These are phyloP conservation scores for Fusarium tanahbumbuense DNA, from an alignment of 2,329 filamentous ascomycete species.

Conservation along the genomic window DNA sequence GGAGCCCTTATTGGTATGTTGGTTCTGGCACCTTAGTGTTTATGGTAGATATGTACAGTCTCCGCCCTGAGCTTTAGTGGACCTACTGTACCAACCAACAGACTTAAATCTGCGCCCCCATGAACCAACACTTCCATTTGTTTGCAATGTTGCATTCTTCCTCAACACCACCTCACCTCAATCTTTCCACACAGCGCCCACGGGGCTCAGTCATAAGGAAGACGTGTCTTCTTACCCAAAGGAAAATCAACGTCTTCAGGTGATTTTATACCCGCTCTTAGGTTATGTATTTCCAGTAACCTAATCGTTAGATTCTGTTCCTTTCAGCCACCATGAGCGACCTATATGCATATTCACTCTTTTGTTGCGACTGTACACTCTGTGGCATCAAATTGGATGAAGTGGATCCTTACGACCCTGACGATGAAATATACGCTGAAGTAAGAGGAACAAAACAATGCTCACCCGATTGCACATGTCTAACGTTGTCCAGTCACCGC, in stretches of 20 bases:
- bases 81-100: not conserved
- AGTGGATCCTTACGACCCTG: not conserved
- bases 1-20: no score
- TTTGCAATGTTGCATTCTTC: not conserved
- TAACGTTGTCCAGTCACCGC: not conserved
- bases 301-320: not conserved
- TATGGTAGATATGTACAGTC: no score
- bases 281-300: not conserved
- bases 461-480: not conserved
- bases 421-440: not conserved
- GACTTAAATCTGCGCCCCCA: not conserved
- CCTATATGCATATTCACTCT: not conserved
- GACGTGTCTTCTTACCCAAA: no score
- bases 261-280: no score
- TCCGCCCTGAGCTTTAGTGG: not conserved
- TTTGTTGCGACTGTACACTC: not conserved
- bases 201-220: no score
- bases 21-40: no score
- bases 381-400: not conserved
- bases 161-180: not conserved
- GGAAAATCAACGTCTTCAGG: no score
- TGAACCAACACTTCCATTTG: not conserved
- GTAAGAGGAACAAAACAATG: not conserved
- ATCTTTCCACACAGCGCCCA: not conserved
- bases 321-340: not conserved